phyloP scores from a whole-genome alignment of 164 flowering plant species.

The Magnolia officinalis region DNA sequence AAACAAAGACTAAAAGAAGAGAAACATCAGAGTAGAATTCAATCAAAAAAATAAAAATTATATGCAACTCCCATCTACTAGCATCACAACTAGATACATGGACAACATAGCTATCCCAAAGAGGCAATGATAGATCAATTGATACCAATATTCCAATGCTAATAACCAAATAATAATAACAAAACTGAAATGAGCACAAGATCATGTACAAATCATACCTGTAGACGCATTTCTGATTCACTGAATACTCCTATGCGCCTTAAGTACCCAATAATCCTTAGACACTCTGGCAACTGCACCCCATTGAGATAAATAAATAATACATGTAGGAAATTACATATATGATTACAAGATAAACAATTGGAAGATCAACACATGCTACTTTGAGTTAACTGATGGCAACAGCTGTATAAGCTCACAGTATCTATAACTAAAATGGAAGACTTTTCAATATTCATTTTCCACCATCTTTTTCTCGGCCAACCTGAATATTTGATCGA shows the following conservation, averaged over 20 bases:
- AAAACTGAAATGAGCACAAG: background rate
- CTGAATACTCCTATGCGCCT: slow-evolving; percentile 97
- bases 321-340: background rate
- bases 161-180: background rate
- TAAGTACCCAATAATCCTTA: slow-evolving; percentile 88
- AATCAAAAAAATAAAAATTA: too few relatives aligned
- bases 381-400: background rate
- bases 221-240: slow-evolving; percentile 92
- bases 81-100: background rate
- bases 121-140: background rate
- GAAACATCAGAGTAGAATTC: background rate
- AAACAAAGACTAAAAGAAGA: background rate
- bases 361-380: background rate
- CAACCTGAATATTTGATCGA: slow-evolving; percentile 90
- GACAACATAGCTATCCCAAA: background rate
- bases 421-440: background rate
- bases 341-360: background rate
- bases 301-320: background rate
- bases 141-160: background rate
- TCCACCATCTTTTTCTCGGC: background rate
- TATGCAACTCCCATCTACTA: background rate
- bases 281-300: slow-evolving; percentile 89
- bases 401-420: background rate
- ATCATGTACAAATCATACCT: slow-evolving; percentile 36
- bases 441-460: background rate